Evolutionary conservation across 805 yeast genomes (phyloP).

Genomic region (Yamadazyma kitorensis): DNA sequence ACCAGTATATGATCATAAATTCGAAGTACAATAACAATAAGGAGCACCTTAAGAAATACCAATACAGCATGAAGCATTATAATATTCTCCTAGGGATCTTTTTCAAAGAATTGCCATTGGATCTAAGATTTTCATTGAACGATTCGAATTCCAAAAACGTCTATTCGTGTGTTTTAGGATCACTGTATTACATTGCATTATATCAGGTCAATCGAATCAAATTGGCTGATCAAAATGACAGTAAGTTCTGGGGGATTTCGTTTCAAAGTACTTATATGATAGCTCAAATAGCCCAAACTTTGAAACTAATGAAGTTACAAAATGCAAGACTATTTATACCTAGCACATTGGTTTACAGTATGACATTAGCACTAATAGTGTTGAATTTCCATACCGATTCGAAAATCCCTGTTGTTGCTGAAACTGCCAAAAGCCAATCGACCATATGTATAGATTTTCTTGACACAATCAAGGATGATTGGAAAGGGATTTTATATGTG

Average conservation of each 20-base stretch:
- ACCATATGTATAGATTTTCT: constrained; percentile 7
- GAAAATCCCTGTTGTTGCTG: constrained; percentile 9
- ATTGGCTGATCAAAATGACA: constrained; percentile 5
- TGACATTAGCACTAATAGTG: constrained; percentile 9
- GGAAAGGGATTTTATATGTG: constrained; percentile 12
- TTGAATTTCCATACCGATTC: constrained; percentile 11
- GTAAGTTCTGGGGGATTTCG: constrained; percentile 11
- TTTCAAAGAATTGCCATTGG: constrained; percentile 5
- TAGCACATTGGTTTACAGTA: constrained; percentile 6
- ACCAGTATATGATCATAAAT: constrained; percentile 6
- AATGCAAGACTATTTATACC: constrained; percentile 5
- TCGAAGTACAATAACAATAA: neutral
- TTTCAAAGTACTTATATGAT: constrained; percentile 10
- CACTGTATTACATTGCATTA: constrained; percentile 6
- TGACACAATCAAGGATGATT: constrained; percentile 5
- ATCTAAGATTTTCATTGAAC: constrained; percentile 5
- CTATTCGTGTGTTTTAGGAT: constrained; percentile 4
- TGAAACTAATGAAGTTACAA: neutral
- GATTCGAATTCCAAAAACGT: constrained; percentile 4
- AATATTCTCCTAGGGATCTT: constrained; percentile 9
- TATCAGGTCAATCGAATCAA: constrained; percentile 11
- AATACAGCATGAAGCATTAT: constrained; percentile 5
- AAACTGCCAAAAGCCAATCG: constrained; percentile 10
- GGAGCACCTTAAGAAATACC: neutral
- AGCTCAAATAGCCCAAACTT: neutral